Evolutionary conservation across 2,329 filamentous ascomycete species (phyloP).

Genomic region (Aspergillus awamori): DNA sequence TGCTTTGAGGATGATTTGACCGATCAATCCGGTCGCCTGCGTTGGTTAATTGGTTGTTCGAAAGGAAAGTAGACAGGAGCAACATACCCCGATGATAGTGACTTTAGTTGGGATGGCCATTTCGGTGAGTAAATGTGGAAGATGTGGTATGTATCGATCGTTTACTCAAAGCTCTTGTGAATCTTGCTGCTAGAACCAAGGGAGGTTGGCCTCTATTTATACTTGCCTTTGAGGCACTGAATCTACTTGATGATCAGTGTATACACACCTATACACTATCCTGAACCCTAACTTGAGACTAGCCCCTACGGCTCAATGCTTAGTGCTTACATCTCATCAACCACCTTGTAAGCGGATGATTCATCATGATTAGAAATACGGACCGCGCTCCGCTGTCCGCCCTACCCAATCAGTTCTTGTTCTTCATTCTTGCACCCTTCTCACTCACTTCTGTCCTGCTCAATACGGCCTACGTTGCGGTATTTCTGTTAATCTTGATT

Average conservation of each 20-base stretch:
- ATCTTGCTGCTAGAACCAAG: not conserved
- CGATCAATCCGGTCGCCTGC: slow-evolving; percentile 30
- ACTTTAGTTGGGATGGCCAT: slow-evolving; percentile 21
- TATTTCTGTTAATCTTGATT: not conserved
- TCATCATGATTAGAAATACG: slow-evolving; percentile 7
- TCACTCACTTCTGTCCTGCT: not conserved
- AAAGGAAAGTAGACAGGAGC: not conserved
- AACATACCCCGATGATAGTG: slow-evolving; percentile 23
- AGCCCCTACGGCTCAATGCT: not conserved
- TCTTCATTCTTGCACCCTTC: not conserved
- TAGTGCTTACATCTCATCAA: not conserved
- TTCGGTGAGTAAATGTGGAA: not conserved
- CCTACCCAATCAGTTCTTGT: slow-evolving; percentile 5
- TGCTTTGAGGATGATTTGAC: slow-evolving; percentile 25
- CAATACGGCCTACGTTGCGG: not conserved
- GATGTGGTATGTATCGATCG: not conserved
- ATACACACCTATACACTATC: not conserved
- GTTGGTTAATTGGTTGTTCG: not conserved
- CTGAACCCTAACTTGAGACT: not conserved
- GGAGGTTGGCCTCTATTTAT: not conserved
- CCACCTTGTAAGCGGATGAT: not conserved
- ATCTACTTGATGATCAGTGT: not conserved
- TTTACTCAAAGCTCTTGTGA: not conserved
- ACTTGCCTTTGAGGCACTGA: not conserved
- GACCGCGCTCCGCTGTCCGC: slow-evolving; percentile 16